phyloP scores from a whole-genome alignment of 1,139 yeast species.

The Suhomyces yuchorum region DNA sequence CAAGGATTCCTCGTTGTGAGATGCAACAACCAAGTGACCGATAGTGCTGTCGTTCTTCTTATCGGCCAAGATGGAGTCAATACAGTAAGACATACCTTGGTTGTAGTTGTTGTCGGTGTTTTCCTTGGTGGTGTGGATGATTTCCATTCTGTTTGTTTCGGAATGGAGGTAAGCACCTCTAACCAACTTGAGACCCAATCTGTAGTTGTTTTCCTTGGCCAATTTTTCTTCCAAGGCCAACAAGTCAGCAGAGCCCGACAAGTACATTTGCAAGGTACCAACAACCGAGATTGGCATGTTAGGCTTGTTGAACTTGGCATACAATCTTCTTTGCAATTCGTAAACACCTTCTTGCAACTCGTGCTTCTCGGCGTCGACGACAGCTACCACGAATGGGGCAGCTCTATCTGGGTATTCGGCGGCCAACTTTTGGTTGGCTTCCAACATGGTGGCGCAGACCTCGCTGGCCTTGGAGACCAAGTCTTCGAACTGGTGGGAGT shows the following conservation, averaged over 20 bases:
- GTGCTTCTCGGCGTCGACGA: slow-evolving; percentile 90
- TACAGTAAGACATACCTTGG: slow-evolving; percentile 64
- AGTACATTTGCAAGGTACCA: slow-evolving; percentile 93
- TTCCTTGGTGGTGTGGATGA: slow-evolving; percentile 74
- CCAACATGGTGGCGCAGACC: slow-evolving; percentile 58
- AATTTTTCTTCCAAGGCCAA: slow-evolving; percentile 63
- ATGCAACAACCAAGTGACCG: slow-evolving; percentile 89
- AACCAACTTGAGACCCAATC: slow-evolving; percentile 88
- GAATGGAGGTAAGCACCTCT: slow-evolving; percentile 97
- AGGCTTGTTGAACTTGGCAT: slow-evolving; percentile 67
- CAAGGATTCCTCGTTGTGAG: slow-evolving; percentile 85
- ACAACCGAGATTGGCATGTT: slow-evolving; percentile 66
- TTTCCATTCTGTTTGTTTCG: slow-evolving; percentile 65
- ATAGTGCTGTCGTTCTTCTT: slow-evolving; percentile 54
- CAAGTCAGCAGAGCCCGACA: slow-evolving; percentile 67
- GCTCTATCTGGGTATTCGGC: slow-evolving; percentile 63
- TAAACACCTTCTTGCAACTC: slow-evolving; percentile 90
- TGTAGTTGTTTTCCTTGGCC: slow-evolving; percentile 65
- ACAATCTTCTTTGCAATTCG: slow-evolving; percentile 82
- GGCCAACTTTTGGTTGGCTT: slow-evolving; percentile 51
- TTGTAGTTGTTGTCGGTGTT: slow-evolving; percentile 80
- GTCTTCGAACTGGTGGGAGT: slow-evolving; percentile 54
- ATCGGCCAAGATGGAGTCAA: slow-evolving; percentile 57
- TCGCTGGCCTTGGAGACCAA: slow-evolving; percentile 67
- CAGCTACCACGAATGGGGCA: slow-evolving; percentile 82